Base-by-base conservation (phyloP, 768 basidiomycete genomes). In the Imleria badia region DNA sequence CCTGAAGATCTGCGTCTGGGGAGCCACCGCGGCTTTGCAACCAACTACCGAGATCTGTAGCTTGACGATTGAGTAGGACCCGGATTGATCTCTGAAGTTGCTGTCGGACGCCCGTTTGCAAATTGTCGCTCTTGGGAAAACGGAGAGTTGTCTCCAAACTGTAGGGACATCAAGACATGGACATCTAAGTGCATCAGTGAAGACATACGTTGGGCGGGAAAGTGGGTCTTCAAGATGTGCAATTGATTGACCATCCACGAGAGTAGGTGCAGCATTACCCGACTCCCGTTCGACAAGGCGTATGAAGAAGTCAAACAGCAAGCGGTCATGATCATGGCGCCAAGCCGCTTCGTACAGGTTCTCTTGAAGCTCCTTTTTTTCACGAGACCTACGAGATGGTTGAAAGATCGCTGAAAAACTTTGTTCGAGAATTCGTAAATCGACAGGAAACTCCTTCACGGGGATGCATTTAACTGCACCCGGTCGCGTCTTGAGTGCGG, bases 321-420 rank as follows among this genome's bases (percentile, higher is more conserved):
- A 46, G 3, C 48, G 53, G 15, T 58, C 56, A 6, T 58, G 53
- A 34, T 56, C 54, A 42, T 56, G 47, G 13, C 54, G 48, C 57
- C 48, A 58, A 26, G 31, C 26, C 1, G 29, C 38, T 35, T 56
- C 55, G 45, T 20, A 46, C 3, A 35, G 14, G 14, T 30, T 34
- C 33, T 30, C 38, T 17, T 7, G 22, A 14, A 52, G 11, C 11
- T 35, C 11, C 20, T 3, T 33, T 39, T 55, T 58, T 38, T 50
- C 56, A 42, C 44, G 48, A n/a, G 44, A 58, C 31, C 54, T 40
- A 1, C 34, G 56, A 10, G 53, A 58, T 26, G 53, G 48, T n/a
- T 46, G 56, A 29, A 58, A 58, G 10, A 58, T 58, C 2, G 48
- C 56, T 1, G 53, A 55, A 40, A 58, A 56, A n/a, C 48, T 58